Base-by-base conservation (phyloP, 345 rosid genomes). In the Lepidium didymum region DNA sequence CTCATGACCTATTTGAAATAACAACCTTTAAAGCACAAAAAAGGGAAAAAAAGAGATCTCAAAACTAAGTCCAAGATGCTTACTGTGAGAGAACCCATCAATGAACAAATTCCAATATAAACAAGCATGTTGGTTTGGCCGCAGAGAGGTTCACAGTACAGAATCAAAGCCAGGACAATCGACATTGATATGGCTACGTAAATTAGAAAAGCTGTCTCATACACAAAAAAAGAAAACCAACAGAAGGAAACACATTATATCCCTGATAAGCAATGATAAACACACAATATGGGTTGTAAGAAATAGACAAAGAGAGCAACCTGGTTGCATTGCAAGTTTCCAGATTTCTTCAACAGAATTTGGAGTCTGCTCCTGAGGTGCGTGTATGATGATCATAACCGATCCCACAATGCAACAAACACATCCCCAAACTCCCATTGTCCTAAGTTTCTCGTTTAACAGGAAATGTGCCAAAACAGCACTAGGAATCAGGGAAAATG, bases 401-500 rank as follows among this genome's bases (percentile, higher is more conserved):
- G 96, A 92, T 56, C 98, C 98, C 5, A 84, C 91, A 29, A 88
- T 84, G 83, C 98, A 90, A 51, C 91, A 78, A 18, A 92, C 80
- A 75, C 96, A 92, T 43, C 98, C 98, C 56, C 91, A 79, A 14
- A 89, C 58, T 19, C 98, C 92, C 89, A 92, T 84, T 77, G 79
- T 80, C 70, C 72, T 91, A 35, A 89, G 78, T 18, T 84, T 81
- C 58, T 92, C 98, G 65, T 84, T 84, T 81, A 92, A 75, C 60
- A 92, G 70, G 74, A 92, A 85, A 77, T 92, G 98, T 29, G 98
- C 98, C 80, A 89, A 81, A 69, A 83, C 75, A 37, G 98, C 95
- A 77, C 98, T 92, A 56, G 49, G 56, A 51, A 53, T 6, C 18
- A 52, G 5, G 7, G 27, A 11, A 13, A 37, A 54, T 0, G 6